These are phyloP conservation scores for Moniliophthora roreri DNA, from an alignment of 1,284 basidiomycete genomes.

Conservation along the genomic window DNA sequence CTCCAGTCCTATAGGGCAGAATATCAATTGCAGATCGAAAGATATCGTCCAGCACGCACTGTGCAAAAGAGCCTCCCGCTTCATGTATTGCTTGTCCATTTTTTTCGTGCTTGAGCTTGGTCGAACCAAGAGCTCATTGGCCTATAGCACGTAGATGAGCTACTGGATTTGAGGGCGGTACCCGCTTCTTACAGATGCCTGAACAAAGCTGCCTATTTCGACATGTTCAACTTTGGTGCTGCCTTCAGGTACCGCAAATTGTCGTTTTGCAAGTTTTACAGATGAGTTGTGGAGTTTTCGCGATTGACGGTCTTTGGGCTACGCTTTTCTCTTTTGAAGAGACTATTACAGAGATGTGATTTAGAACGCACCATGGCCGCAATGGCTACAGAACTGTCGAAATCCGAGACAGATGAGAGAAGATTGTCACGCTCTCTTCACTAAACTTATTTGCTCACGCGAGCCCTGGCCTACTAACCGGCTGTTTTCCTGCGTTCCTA, in stretches of 20 bases:
- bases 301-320: conserved; percentile 61
- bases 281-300: conserved; percentile 51
- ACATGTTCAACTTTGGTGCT: conserved; percentile 46
- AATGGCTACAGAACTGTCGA: too few species aligned
- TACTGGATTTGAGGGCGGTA: background rate
- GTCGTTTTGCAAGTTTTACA: conserved; percentile 47
- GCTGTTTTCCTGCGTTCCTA: background rate
- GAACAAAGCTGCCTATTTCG: conserved; percentile 38
- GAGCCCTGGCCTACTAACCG: too few species aligned
- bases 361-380: background rate
- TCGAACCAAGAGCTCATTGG: conserved; percentile 40
- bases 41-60: conserved; percentile 37
- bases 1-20: conserved; percentile 48
- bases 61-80: conserved; percentile 67
- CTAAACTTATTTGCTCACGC: too few species aligned
- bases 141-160: conserved; percentile 31
- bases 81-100: conserved; percentile 67
- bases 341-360: background rate
- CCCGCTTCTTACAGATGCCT: conserved; percentile 36
- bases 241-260: conserved; percentile 45
- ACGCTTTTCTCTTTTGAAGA: conserved; percentile 1
- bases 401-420: too few species aligned
- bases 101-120: conserved; percentile 45
- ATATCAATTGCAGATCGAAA: conserved; percentile 3
- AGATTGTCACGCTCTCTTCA: too few species aligned